Percentiles rank a stretch among this genome's conserved stretches.
phyloP scores from a whole-genome alignment of 2,329 filamentous ascomycete species.

The Penicillium olsonii region DNA sequence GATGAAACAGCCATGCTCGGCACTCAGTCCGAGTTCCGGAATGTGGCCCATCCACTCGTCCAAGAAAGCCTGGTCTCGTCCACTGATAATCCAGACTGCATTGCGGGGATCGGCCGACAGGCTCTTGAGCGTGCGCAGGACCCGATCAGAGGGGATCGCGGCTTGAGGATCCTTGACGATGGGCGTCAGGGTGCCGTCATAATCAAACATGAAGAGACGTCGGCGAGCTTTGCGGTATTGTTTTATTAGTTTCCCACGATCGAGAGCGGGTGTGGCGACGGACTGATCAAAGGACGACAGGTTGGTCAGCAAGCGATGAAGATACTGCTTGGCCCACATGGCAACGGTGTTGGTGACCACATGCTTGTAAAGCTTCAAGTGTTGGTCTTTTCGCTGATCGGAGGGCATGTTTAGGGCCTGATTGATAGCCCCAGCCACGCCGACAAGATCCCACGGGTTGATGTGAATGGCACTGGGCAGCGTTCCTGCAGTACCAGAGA shows the following conservation, averaged over 20 bases:
- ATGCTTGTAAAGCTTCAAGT: slow-evolving; percentile 75
- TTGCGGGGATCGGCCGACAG: slow-evolving; percentile 80
- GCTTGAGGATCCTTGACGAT: slow-evolving; percentile 91
- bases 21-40: slow-evolving; percentile 82
- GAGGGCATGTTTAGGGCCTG: slow-evolving; percentile 74
- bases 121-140: slow-evolving; percentile 76
- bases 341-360: slow-evolving; percentile 85
- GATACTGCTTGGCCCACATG: slow-evolving; percentile 77
- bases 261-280: slow-evolving; percentile 77
- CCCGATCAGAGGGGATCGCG: slow-evolving; percentile 80
- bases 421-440: slow-evolving; percentile 82
- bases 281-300: slow-evolving; percentile 74
- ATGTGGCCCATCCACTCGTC: slow-evolving; percentile 93
- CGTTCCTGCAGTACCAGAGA: slow-evolving; percentile 88
- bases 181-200: slow-evolving; percentile 92
- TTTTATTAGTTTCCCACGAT: slow-evolving; percentile 69
- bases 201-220: slow-evolving; percentile 97
- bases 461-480: slow-evolving; percentile 87
- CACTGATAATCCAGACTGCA: slow-evolving; percentile 97
- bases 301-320: slow-evolving; percentile 77
- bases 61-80: slow-evolving; percentile 88
- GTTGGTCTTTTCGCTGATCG: slow-evolving; percentile 67
- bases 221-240: slow-evolving; percentile 75
- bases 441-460: slow-evolving; percentile 90
- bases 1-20: slow-evolving; percentile 96